Evolutionary conservation across 176 grass and related monocot species (phyloP).

Genomic region (Eragrostis curvula): DNA sequence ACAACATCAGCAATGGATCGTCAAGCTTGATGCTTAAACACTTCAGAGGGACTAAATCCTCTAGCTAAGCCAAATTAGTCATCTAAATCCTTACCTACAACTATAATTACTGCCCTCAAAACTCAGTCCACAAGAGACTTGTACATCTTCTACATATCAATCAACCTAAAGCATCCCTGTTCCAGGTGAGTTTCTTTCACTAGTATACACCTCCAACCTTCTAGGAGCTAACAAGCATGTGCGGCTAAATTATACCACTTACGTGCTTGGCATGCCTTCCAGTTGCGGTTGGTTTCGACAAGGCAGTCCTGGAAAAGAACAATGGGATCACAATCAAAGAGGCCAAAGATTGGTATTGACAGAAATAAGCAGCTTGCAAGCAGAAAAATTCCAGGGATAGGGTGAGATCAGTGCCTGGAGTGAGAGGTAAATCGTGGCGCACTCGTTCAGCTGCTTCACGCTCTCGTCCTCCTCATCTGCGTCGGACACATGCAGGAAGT

Average conservation of each 20-base stretch:
- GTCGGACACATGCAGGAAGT: constrained; percentile 55
- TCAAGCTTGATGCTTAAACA: constrained; percentile 19
- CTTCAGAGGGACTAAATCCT: neutral
- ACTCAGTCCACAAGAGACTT: neutral
- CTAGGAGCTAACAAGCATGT: constrained; percentile 7
- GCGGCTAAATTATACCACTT: constrained; percentile 25
- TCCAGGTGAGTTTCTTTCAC: neutral
- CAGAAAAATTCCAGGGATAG: neutral
- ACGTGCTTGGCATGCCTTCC: constrained; percentile 93
- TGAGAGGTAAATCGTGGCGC: constrained; percentile 72
- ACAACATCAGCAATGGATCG: neutral
- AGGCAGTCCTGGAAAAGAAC: constrained; percentile 73
- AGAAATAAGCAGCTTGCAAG: neutral
- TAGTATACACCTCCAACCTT: neutral
- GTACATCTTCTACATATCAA: neutral
- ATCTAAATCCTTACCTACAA: neutral
- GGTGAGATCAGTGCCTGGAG: constrained; percentile 56
- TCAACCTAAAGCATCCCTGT: constrained; percentile 12
- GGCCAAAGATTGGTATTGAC: neutral
- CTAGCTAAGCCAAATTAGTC: neutral
- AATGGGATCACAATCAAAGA: neutral
- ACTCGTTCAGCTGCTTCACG: constrained; percentile 96
- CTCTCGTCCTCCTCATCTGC: constrained; percentile 83
- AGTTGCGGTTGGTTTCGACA: constrained; percentile 66
- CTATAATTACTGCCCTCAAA: neutral